Conservation (phyloP, 2,329 filamentous ascomycete genomes). For the Daldinia eschscholtzii region DNA sequence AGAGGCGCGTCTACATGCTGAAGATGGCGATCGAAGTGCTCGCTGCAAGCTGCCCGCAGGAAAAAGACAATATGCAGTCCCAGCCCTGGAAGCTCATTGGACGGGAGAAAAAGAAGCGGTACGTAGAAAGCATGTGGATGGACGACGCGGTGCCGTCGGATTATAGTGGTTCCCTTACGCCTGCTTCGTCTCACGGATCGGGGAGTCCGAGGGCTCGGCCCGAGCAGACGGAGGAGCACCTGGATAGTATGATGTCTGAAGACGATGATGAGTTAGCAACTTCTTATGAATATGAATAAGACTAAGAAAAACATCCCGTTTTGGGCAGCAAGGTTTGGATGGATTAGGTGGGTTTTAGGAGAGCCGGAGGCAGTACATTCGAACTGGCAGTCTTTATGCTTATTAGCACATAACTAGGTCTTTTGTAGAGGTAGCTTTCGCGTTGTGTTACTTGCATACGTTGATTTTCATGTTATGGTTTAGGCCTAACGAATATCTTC, state of each 20-base stretch:
- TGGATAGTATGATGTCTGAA: neutral
- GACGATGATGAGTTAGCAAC: neutral
- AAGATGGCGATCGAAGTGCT: neutral
- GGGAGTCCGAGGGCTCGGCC: conserved; percentile 24
- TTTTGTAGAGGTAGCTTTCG: neutral
- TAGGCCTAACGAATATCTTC: neutral
- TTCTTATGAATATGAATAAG: too few relatives aligned
- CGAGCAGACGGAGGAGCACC: conserved; percentile 30
- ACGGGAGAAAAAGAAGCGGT: neutral
- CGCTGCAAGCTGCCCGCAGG: neutral
- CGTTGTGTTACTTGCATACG: neutral
- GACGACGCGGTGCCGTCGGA: neutral
- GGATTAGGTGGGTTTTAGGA: neutral
- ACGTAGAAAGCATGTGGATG: neutral
- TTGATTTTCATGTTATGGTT: neutral
- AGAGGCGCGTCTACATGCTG: neutral
- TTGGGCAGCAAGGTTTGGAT: neutral
- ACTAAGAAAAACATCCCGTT: neutral
- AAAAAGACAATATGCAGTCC: neutral
- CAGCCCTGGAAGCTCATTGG: neutral
- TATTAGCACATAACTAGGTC: neutral
- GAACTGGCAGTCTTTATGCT: neutral
- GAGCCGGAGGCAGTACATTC: neutral
- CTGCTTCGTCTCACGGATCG: neutral
- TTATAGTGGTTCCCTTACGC: neutral